phyloP scores from a whole-genome alignment of 768 basidiomycete genomes.

The Asterophora lycoperdoides region DNA sequence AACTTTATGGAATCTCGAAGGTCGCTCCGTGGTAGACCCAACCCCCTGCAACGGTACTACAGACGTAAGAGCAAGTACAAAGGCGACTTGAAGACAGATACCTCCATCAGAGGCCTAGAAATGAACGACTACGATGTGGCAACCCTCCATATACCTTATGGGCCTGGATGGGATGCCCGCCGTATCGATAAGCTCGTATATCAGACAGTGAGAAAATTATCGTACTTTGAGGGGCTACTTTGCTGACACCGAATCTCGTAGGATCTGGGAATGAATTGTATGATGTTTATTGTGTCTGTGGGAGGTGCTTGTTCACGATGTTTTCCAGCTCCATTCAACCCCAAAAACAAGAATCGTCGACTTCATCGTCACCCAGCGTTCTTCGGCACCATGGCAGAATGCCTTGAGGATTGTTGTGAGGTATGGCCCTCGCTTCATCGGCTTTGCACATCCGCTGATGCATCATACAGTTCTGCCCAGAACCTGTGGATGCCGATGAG shows the following conservation, averaged over 20 bases:
- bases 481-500: slow-evolving; percentile 54
- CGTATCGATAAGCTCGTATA: slow-evolving; percentile 55
- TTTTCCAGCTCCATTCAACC: slow-evolving; percentile 51
- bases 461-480: slow-evolving; percentile 45
- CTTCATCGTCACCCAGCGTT: slow-evolving; percentile 64
- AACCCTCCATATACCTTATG: slow-evolving; percentile 56
- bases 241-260: slow-evolving; percentile 15
- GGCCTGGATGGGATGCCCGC: slow-evolving; percentile 53
- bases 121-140: slow-evolving; percentile 56
- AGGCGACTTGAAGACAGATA: slow-evolving; percentile 50
- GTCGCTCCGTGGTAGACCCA: slow-evolving; percentile 46
- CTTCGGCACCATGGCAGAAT: slow-evolving; percentile 55
- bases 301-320: not conserved
- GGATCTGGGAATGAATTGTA: slow-evolving; percentile 60
- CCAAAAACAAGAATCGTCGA: slow-evolving; percentile 54
- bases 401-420: slow-evolving; percentile 60
- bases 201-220: slow-evolving; percentile 41
- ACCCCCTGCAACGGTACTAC: slow-evolving; percentile 23
- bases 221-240: not conserved
- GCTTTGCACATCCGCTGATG: not conserved
- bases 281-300: slow-evolving; percentile 5
- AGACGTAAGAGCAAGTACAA: slow-evolving; percentile 40
- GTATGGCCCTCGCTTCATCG: slow-evolving; percentile 21
- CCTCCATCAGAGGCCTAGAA: slow-evolving; percentile 39
- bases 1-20: slow-evolving; percentile 47